phyloP scores from a whole-genome alignment of 2,329 filamentous ascomycete species.

The Plectosphaerella plurivora region DNA sequence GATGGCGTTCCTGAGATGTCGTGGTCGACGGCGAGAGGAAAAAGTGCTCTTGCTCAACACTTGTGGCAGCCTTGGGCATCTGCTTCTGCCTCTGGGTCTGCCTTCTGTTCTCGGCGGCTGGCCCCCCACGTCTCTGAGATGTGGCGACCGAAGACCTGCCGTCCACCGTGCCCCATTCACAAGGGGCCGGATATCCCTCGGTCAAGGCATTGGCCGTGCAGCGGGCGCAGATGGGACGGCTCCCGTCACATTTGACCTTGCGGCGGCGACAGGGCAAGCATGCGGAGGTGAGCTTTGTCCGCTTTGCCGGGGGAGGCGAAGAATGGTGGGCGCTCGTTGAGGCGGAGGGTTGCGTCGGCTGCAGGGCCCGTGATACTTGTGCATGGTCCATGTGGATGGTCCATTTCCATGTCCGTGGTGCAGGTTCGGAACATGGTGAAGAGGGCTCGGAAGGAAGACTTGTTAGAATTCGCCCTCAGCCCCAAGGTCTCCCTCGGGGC shows the following conservation, averaged over 20 bases:
- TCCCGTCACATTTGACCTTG: background rate
- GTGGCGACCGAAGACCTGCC: background rate
- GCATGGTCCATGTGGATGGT: too few relatives aligned
- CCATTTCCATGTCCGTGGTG: too few relatives aligned
- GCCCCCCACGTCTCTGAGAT: background rate
- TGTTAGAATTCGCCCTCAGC: too few relatives aligned
- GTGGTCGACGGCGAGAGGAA: background rate
- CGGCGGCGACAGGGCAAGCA: background rate
- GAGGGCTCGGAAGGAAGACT: too few relatives aligned
- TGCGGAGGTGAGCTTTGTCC: background rate
- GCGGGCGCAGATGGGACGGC: background rate
- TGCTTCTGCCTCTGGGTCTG: background rate
- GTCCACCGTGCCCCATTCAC: background rate
- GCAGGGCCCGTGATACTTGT: too few relatives aligned
- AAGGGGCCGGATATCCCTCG: background rate
- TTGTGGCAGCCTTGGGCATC: background rate
- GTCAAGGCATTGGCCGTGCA: background rate
- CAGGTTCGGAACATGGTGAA: too few relatives aligned
- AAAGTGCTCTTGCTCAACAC: background rate
- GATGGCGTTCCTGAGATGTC: background rate
- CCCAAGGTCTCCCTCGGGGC: too few relatives aligned
- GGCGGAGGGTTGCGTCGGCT: too few relatives aligned
- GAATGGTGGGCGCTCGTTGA: too few relatives aligned
- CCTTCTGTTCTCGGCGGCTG: background rate
- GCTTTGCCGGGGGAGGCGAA: background rate